phyloP scores from a whole-genome alignment of 371 early-diverging fungal genomes.

The Mortierella sp. region DNA sequence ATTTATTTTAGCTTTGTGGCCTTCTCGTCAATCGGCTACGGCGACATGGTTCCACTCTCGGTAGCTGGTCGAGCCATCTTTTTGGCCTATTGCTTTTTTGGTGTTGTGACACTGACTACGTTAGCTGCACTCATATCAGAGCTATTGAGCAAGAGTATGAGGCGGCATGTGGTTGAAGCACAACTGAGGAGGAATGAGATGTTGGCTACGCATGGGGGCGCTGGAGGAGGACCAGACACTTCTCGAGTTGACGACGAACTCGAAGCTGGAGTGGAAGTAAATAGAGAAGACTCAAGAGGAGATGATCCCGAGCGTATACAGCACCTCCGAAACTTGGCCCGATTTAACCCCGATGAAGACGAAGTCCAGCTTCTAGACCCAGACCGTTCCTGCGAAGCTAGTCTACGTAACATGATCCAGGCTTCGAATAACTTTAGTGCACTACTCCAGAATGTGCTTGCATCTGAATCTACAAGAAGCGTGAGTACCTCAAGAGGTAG shows the following conservation, averaged over 20 bases:
- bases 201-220: not conserved
- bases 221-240: not conserved
- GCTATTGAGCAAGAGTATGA: not conserved
- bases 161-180: constrained; percentile 1
- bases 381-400: not conserved
- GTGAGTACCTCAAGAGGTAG: not conserved
- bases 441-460: not conserved
- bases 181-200: not conserved
- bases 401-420: not conserved
- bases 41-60: not conserved
- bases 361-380: not conserved
- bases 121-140: not conserved
- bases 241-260: not conserved
- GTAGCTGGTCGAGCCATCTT: not conserved
- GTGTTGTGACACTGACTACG: constrained; percentile 3
- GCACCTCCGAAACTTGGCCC: not conserved
- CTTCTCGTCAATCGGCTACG: constrained; percentile 1
- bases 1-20: not conserved
- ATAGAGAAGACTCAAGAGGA: not conserved
- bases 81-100: not conserved
- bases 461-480: not conserved
- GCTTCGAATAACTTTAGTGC: not conserved
- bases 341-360: not conserved
- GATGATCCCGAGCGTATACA: not conserved
- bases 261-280: too few relatives aligned